phyloP scores from a whole-genome alignment of 768 basidiomycete genomes.

The Amanita jacksonii region DNA sequence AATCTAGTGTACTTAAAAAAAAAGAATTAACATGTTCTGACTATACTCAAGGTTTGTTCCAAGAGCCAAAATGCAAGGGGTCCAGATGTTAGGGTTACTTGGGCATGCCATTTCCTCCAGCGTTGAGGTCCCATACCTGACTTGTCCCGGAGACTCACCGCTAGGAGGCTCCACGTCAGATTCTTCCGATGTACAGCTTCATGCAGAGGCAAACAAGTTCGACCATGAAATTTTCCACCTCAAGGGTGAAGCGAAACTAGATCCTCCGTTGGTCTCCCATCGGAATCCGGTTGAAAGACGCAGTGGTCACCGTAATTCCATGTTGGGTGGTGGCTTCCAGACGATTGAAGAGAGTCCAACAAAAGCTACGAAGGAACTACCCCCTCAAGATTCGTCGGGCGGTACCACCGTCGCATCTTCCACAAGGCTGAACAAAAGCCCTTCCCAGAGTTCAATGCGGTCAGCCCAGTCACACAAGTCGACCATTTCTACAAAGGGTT shows the following conservation, averaged over 20 bases:
- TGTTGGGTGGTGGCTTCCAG: slow-evolving; percentile 36
- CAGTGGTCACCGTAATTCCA: slow-evolving; percentile 40
- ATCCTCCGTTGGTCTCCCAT: slow-evolving; percentile 23
- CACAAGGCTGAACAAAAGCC: slow-evolving; percentile 42
- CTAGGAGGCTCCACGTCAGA: slow-evolving; percentile 25
- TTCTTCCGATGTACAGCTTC: slow-evolving; percentile 28
- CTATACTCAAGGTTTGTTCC: slow-evolving; percentile 63
- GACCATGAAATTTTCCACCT: slow-evolving; percentile 62
- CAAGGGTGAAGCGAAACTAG: slow-evolving; percentile 27
- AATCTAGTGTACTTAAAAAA: slow-evolving; percentile 9
- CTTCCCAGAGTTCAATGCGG: slow-evolving; percentile 57
- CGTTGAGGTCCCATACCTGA: slow-evolving; percentile 78
- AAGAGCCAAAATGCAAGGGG: slow-evolving; percentile 94
- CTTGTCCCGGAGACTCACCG: slow-evolving; percentile 29
- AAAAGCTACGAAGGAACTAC: slow-evolving; percentile 38
- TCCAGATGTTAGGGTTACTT: slow-evolving; percentile 87
- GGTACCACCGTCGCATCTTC: slow-evolving; percentile 15
- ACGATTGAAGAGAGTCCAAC: slow-evolving; percentile 69
- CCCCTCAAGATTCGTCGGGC: slow-evolving; percentile 29
- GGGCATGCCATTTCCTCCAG: slow-evolving; percentile 87
- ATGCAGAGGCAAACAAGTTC: slow-evolving; percentile 60
- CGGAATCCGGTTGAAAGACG: slow-evolving; percentile 34
- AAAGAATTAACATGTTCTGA: slow-evolving; percentile 5
- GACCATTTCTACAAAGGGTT: slow-evolving; percentile 27
- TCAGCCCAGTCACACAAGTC: slow-evolving; percentile 46